phyloP scores from a whole-genome alignment of 371 early-diverging fungal species.

The Mortierella sp. region DNA sequence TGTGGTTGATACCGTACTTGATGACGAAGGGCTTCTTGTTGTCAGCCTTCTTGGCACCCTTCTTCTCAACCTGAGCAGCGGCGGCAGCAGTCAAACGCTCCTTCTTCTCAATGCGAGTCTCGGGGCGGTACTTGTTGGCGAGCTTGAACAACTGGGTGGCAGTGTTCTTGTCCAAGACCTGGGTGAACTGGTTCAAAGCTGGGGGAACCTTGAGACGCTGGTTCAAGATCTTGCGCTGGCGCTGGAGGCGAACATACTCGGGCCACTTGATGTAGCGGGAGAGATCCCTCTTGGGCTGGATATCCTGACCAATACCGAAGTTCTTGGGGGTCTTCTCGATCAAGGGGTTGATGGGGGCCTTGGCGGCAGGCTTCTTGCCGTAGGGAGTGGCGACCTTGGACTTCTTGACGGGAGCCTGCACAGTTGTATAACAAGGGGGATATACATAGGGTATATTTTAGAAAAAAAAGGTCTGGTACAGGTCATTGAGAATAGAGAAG shows the following conservation, averaged over 20 bases:
- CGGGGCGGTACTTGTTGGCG: slow-evolving; percentile 98
- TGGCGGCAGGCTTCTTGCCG: slow-evolving; percentile 76
- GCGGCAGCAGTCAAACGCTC: slow-evolving; percentile 90
- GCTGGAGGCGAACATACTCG: slow-evolving; percentile 96
- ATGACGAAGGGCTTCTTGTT: slow-evolving; percentile 96
- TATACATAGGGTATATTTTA: neutral
- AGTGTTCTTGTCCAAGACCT: slow-evolving; percentile 96
- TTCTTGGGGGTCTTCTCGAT: slow-evolving; percentile 93
- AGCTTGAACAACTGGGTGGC: slow-evolving; percentile 97
- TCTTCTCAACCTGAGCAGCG: slow-evolving; percentile 86
- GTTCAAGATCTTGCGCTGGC: slow-evolving; percentile 96
- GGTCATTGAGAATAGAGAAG: slow-evolving; percentile 53
- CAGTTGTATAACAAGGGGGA: neutral
- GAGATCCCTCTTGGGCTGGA: slow-evolving; percentile 96
- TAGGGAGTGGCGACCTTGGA: slow-evolving; percentile 94
- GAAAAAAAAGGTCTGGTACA: slow-evolving; percentile 26
- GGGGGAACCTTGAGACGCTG: slow-evolving; percentile 99
- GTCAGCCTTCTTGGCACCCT: slow-evolving; percentile 76
- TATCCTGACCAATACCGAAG: slow-evolving; percentile 94
- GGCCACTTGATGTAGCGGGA: slow-evolving; percentile 98
- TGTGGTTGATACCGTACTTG: slow-evolving; percentile 99
- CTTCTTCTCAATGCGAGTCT: slow-evolving; percentile 97
- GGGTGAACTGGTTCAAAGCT: slow-evolving; percentile 99
- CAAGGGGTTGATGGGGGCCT: slow-evolving; percentile 86
- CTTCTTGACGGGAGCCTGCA: slow-evolving; percentile 68